Base-by-base conservation (phyloP, 768 basidiomycete genomes). In the Hericium coralloides region DNA sequence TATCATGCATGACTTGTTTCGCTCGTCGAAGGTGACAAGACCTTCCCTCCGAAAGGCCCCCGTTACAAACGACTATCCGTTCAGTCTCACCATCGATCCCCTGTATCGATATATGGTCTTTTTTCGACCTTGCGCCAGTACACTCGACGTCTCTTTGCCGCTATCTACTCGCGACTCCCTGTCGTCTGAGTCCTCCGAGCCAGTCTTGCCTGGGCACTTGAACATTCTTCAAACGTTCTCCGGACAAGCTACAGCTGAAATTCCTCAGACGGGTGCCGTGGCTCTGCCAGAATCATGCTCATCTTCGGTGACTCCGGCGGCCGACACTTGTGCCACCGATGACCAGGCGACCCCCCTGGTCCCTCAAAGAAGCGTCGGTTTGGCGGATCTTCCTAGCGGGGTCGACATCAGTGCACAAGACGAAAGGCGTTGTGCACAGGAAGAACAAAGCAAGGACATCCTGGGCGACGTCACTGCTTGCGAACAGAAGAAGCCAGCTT, bases 1-100 rank as follows among this genome's bases (percentile, higher is more conserved):
- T 52, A 45, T 57, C 38, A 51, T 57, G 56, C 50, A 57, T 38
- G 50, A n/a, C 49, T 22, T 41, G 12, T 37, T 56, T 9, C 23
- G 17, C 26, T 23, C 49, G 23, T n/a, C 49, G 12, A 51, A 22
- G 36, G 12, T 23, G 10, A 14, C 25, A 20, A 38, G 5, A 15
- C 37, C 3, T 17, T 37, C 38, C 18, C 26, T 49, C 48, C 26
- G 45, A 15, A 26, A 50, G 18, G 37, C 26, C 36, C 45, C 48
- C 45, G 8, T 20, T 3, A 20, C 12, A 22, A 25, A 22, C 9
- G 20, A 25, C 36, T 14, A 23, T 26, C 20, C 37, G 36, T 38
- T 48, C 31, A 41, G 22, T 17, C 25, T 57, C 50, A 22, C 36
- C 12, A 17, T 52, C 9, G 56, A 57, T 26, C 22, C 56, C 5